Base-by-base conservation (phyloP, 176 grass and related monocot species). In the Themeda triandra region DNA sequence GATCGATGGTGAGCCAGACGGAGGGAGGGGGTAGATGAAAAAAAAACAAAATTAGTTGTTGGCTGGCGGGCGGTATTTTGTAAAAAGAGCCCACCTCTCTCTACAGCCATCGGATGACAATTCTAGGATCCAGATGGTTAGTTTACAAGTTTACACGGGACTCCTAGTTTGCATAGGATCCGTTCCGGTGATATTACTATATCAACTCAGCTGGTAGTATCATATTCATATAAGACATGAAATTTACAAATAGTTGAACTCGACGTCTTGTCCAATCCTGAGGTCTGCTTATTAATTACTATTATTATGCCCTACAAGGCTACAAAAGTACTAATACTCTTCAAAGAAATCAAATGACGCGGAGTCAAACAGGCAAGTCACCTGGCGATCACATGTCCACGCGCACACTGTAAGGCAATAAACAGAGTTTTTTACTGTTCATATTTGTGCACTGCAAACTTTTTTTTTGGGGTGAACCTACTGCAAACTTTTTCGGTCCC, bases 341-440 rank as follows among this genome's bases (percentile, higher is more conserved):
- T 21, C 13, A 44, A 12, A 18, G 69, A 37, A 66, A 59, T 54
- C 11, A 78, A 31, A 41, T 85, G 5, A 36, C 63, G 13, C 28
- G 9, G 62, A 63, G 83, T 79, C 75, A 86, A 62, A 46, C 19
- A 63, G 35, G 51, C 54, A 63, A 49, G 40, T 21, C 53, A 71
- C 66, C 36, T 39, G 44, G 40, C 40, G 11, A 24, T 73, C 73
- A 69, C 63, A 31, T 63, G 56, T 35, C 35, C 33, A 40, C 31
- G n/a, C 31, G n/a, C 36, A 77, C 4, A 19, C 73, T 68, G 30
- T 51, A 51, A 7, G 48, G 15, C 48, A 15, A 51, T 46, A 46
- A 15, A 12, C 18, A 17, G 7, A 6, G 6, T 51, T 19, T 51
- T 18, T 51, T 49, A 17, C 18, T 77, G 25, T 31, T 42, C 56